phyloP scores from a whole-genome alignment of 225 moss, liverwort and hornwort genomes.

The Polytrichum commune region DNA sequence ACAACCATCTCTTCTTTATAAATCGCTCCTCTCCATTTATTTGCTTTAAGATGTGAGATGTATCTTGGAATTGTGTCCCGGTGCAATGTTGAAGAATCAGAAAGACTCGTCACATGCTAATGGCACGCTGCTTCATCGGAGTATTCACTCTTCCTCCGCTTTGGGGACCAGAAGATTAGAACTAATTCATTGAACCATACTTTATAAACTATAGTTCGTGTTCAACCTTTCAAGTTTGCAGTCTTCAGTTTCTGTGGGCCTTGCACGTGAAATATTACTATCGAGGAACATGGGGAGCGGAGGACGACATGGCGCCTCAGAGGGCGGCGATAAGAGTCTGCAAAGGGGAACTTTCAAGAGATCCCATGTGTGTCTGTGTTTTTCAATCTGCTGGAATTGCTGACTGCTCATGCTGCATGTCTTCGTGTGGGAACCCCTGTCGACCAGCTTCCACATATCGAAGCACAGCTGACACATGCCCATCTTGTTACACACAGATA shows the following conservation, averaged over 20 bases:
- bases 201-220: too few relatives aligned
- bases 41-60: background rate
- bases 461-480: slow-evolving; percentile 50
- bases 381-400: slow-evolving; percentile 16
- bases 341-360: too few relatives aligned
- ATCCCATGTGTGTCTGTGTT: too few relatives aligned
- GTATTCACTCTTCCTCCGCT: background rate
- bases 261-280: background rate
- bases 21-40: background rate
- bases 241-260: too few relatives aligned
- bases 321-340: too few relatives aligned
- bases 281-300: too few relatives aligned
- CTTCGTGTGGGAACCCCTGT: slow-evolving; percentile 70
- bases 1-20: background rate
- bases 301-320: too few relatives aligned
- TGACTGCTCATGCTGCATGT: slow-evolving; percentile 64
- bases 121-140: background rate
- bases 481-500: slow-evolving; percentile 36
- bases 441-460: slow-evolving; percentile 60
- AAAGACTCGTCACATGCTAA: background rate
- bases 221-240: too few relatives aligned
- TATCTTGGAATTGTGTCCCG: background rate
- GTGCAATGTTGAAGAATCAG: background rate
- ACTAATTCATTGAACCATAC: too few relatives aligned
- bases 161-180: background rate